Evolutionary conservation across 129 eudicot species (phyloP), one percentile per base, ranked within the genome.

Genomic region (Lactuca saligna): DNA sequence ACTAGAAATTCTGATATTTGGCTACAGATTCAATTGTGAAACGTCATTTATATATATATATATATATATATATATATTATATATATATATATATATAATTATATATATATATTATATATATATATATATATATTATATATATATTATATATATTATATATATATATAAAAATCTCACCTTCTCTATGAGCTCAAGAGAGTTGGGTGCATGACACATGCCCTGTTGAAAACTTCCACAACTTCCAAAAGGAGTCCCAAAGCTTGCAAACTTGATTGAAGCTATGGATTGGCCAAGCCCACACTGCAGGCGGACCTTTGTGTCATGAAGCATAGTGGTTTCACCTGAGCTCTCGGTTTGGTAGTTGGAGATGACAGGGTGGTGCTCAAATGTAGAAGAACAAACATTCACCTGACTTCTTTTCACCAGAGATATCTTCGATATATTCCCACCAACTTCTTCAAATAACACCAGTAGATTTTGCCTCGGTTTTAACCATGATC

Each of bases 401-500:
- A 87, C 85, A 4, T 83, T 74, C 46, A 81, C 49, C 0, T 78
- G 83, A 31, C 83, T 75, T 75, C 95, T 85, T 75, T 87, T 93
- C 54, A 76, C 90, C 13, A 93, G 59, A 57, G 86, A 67, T 56
- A 93, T 87, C 80, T 66, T 83, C n/a, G 88, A 83, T 67, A 78
- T 78, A 76, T 89, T 88, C 66, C 99, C 99, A 59, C 97, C 95
- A 20, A 93, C 59, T 70, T 89, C 99, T 78, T 93, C 97, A 39
- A 89, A 83, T 6, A 93, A 64, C 20, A 93, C 95, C 71, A 93
- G 67, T 15, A 93, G 76, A 54, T 93, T 89, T 69, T 51, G 62
- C 34, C 61, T 81, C 11, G 93, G 95, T 51, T 83, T 79, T 81
- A 93, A 68, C 99, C 99, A 93, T 12, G 92, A 83, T n/a, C 93